A percentile compares a stretch with the other conserved stretches of the same genome.
phyloP scores from a whole-genome alignment of 805 yeast genomes.

The Kluyveromyces siamensis region DNA sequence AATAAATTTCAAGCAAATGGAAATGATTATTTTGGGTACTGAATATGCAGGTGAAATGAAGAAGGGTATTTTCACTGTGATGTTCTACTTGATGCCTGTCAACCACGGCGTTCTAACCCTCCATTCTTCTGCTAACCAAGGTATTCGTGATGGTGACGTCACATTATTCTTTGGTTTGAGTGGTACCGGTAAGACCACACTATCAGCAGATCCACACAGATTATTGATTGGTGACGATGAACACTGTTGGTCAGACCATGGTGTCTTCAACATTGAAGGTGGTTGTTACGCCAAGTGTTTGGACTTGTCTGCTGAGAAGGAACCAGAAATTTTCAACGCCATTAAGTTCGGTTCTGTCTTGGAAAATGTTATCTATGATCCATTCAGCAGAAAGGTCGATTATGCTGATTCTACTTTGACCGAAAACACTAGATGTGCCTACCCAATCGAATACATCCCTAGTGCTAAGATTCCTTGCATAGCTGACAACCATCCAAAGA shows the following conservation, averaged over 20 bases:
- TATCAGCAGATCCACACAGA: slow-evolving; percentile 93
- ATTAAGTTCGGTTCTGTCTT: slow-evolving; percentile 89
- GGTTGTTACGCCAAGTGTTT: slow-evolving; percentile 98
- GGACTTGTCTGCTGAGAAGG: slow-evolving; percentile 81
- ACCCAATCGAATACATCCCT: slow-evolving; percentile 95
- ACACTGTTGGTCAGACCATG: slow-evolving; percentile 98
- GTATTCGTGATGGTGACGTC: slow-evolving; percentile 70
- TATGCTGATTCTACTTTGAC: slow-evolving; percentile 75
- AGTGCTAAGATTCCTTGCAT: slow-evolving; percentile 93
- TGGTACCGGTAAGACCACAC: slow-evolving; percentile 97
- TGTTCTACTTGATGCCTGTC: slow-evolving; percentile 98
- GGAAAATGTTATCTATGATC: slow-evolving; percentile 88
- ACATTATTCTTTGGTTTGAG: slow-evolving; percentile 94
- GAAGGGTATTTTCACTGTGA: slow-evolving; percentile 97
- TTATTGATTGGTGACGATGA: slow-evolving; percentile 95
- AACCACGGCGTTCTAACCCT: slow-evolving; percentile 83
- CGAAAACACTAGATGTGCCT: slow-evolving; percentile 97
- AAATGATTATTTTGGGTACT: slow-evolving; percentile 97
- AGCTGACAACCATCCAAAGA: slow-evolving; percentile 84
- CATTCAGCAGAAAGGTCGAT: slow-evolving; percentile 70
- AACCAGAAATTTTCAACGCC: slow-evolving; percentile 95
- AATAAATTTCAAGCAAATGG: slow-evolving; percentile 94
- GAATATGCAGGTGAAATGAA: slow-evolving; percentile 99
- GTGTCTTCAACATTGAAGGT: slow-evolving; percentile 98
- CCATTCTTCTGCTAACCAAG: slow-evolving; percentile 94